A percentile compares a stretch with the other conserved stretches of the same genome.
phyloP scores from a whole-genome alignment of 768 basidiomycete genomes.

The Collybia sp. region DNA sequence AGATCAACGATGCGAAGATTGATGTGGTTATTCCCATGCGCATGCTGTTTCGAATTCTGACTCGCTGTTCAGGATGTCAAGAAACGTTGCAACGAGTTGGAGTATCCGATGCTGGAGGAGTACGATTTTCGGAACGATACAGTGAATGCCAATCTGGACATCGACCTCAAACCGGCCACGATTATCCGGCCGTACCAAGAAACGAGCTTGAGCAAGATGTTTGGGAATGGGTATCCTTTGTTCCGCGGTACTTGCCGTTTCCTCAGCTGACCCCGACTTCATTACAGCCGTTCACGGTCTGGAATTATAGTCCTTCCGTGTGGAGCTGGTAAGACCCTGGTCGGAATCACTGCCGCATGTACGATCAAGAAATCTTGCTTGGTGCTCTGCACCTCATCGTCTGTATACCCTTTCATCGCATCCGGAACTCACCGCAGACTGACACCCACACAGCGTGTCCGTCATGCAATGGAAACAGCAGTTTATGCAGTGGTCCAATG shows the following conservation, averaged over 20 bases:
- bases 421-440: conserved; percentile 5
- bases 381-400: conserved; percentile 97
- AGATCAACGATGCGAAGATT: conserved; percentile 91
- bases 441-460: conserved; percentile 51
- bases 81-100: conserved; percentile 92
- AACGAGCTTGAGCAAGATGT: conserved; percentile 98
- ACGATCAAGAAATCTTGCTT: conserved; percentile 99
- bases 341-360: conserved; percentile 99
- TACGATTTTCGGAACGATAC: conserved; percentile 99
- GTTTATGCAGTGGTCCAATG: conserved; percentile 98
- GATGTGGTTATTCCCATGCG: conserved; percentile 52
- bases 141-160: conserved; percentile 93
- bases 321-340: conserved; percentile 97
- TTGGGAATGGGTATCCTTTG: conserved; percentile 82
- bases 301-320: conserved; percentile 98
- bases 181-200: conserved; percentile 98
- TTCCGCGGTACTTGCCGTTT: conserved; percentile 1
- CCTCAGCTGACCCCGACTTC: conserved; percentile 10
- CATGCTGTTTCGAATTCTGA: background rate
- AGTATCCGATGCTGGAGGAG: conserved; percentile 98
- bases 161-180: conserved; percentile 96
- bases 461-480: conserved; percentile 99
- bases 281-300: conserved; percentile 82
- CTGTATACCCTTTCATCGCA: conserved; percentile 27
- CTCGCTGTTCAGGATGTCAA: conserved; percentile 72